Base-by-base conservation (phyloP, 768 basidiomycete genomes). In the Mycena epipterygia region DNA sequence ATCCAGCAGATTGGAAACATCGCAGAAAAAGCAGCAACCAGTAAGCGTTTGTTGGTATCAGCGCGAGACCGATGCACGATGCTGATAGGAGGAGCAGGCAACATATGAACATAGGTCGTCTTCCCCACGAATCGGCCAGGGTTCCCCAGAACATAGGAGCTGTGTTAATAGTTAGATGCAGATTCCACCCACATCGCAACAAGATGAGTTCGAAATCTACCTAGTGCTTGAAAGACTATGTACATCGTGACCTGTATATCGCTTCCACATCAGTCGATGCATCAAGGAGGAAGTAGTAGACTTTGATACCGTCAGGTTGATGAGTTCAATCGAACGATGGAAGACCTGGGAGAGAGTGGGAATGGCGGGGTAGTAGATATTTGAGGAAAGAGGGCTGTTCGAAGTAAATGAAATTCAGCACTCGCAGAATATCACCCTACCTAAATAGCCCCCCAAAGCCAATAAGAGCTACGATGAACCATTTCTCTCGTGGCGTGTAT, bases 11-110 rank as follows among this genome's bases (percentile, higher is more conserved):
- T 82, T 96, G 95, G 3, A 95, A 41, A 68, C 92, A 93, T 27
- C 95, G 88, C n/a, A 96, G 85, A 19, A 96, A 73, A 83, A 96
- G 86, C 14, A 96, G 82, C 7, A 94, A 81, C 93, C 93, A 95
- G 77, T 93, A 96, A 5, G 86, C 91, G 5, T 82, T 82, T 3
- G 84, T 84, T 1, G 87, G 86, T 25, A 84, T 82, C 11, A 87
- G 78, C 0, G 87, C 88, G 21, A 89, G 77, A 17, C 87, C 87
- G 81, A 95, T 82, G 75, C 93, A 95, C 2, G 93, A 88, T 11
- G 88, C 63, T 12, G 89, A 81, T 39, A 95, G 84, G 39, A 94
- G 84, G 14, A 88, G 70, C 33, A 96, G 79, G 74, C 93, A 95
- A 3, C 79, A 83, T 41, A 91, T 81, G 75, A 90, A 89, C 59